These are phyloP conservation scores for Draba incana DNA, from an alignment of 345 rosid genomes.

Conservation along the genomic window DNA sequence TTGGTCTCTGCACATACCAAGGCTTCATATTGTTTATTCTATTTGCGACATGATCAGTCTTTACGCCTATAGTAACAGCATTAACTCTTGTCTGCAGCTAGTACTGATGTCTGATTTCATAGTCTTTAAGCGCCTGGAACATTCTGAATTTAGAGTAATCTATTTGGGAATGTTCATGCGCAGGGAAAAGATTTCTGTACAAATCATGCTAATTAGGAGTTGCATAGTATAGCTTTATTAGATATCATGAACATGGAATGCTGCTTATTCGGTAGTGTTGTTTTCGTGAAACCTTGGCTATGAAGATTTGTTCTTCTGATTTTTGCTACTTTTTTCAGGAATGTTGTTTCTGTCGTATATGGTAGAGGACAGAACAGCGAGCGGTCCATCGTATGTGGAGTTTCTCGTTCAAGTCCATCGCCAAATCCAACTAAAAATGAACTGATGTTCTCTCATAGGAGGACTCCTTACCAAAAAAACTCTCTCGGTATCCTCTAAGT, in stretches of 20 bases:
- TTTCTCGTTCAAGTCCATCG: conserved; percentile 86
- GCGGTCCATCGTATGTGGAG: conserved; percentile 82
- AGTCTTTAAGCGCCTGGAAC: neutral
- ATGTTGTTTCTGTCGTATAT: conserved; percentile 71
- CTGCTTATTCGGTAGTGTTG: neutral
- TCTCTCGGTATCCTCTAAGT: neutral
- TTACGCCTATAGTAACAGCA: conserved; percentile 7
- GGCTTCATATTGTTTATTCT: neutral
- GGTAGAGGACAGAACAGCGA: conserved; percentile 81
- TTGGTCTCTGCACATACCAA: conserved; percentile 5
- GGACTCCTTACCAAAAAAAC: conserved; percentile 13
- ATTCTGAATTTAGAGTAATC: neutral
- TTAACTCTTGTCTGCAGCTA: conserved; percentile 20
- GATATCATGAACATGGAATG: conserved; percentile 20
- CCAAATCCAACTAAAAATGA: conserved; percentile 89
- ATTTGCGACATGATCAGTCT: conserved; percentile 7
- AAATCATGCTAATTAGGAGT: conserved; percentile 5
- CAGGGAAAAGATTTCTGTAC: neutral
- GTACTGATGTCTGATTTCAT: neutral
- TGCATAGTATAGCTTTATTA: conserved; percentile 11
- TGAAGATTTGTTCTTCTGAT: conserved; percentile 2
- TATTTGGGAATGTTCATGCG: neutral
- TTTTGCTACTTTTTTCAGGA: conserved; percentile 47
- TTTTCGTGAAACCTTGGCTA: conserved; percentile 7
- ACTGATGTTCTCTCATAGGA: conserved; percentile 39